Conservation (phyloP, 352 stramenopile species). For the Aphanomyces cochlioides region DNA sequence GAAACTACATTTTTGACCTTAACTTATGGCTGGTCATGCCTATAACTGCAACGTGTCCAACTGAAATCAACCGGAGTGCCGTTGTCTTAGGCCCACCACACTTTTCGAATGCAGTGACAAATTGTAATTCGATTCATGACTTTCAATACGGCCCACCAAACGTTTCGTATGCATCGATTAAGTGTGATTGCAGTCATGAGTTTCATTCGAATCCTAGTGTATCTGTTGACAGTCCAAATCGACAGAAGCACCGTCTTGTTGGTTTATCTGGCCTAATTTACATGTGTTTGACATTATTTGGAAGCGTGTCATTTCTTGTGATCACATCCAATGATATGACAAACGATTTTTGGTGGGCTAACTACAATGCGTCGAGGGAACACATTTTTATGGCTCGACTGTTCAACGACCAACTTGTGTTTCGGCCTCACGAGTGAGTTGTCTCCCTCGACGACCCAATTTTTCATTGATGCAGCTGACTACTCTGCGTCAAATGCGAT, state of each 20-base stretch:
- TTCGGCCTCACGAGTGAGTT: neutral
- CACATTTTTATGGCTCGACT: conserved; percentile 8
- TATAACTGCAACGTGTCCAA: too few relatives aligned
- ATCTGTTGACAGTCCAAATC: too few relatives aligned
- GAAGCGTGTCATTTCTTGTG: conserved; percentile 5
- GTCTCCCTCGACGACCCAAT: neutral
- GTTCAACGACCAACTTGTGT: conserved; percentile 7
- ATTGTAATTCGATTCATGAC: too few relatives aligned
- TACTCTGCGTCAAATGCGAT: neutral
- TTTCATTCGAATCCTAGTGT: neutral
- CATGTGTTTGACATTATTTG: neutral
- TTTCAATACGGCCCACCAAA: too few relatives aligned
- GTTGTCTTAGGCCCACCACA: too few relatives aligned
- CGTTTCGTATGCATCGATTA: too few relatives aligned
- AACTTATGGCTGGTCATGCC: neutral
- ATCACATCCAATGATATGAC: conserved; percentile 3
- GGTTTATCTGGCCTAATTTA: neutral
- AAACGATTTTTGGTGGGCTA: conserved; percentile 26
- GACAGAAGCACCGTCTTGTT: too few relatives aligned
- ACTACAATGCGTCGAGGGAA: conserved; percentile 1
- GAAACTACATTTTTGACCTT: neutral
- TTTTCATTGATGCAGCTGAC: neutral
- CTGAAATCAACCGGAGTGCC: too few relatives aligned
- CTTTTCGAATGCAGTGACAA: too few relatives aligned
- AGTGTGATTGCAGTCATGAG: neutral